A percentile compares a stretch with the other conserved stretches of the same genome.
Evolutionary conservation across 140 eudicot species (phyloP).

Genomic region (Stevia rebaudiana): DNA sequence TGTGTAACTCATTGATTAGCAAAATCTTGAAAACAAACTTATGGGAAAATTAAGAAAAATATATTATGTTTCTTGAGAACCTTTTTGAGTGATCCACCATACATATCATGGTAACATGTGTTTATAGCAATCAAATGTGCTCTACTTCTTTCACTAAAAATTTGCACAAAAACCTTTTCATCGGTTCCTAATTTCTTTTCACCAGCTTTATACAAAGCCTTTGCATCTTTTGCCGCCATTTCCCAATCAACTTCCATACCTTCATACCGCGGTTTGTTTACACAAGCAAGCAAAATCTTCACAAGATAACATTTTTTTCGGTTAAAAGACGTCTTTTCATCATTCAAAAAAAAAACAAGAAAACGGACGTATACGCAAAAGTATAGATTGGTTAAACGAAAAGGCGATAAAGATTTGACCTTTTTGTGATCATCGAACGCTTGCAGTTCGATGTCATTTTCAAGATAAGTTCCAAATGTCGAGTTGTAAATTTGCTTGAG

Average conservation of each 20-base stretch:
- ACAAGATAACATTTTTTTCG: not conserved
- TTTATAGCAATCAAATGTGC: conserved; percentile 44
- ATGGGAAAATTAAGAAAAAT: not conserved
- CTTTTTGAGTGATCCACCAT: conserved; percentile 48
- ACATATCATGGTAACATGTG: conserved; percentile 37
- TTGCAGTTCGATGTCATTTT: conserved; percentile 38
- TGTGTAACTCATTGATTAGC: not conserved
- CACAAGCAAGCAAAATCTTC: conserved; percentile 41
- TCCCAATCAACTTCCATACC: conserved; percentile 44
- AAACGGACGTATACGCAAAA: not conserved
- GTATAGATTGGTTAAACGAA: not conserved
- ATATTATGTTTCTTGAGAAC: conserved; percentile 15
- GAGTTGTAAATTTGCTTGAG: conserved; percentile 40
- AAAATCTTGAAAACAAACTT: conserved; percentile 1
- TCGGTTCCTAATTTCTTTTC: conserved; percentile 46
- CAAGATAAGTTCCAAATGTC: conserved; percentile 32
- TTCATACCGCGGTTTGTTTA: conserved; percentile 38
- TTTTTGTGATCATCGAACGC: conserved; percentile 46
- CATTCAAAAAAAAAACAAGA: too few relatives aligned
- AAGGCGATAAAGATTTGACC: conserved; percentile 26
- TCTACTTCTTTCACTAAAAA: conserved; percentile 44
- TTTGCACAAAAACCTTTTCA: conserved; percentile 35
- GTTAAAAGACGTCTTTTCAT: not conserved
- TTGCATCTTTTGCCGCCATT: conserved; percentile 44
- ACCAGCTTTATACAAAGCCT: conserved; percentile 45